Base-by-base conservation (phyloP, 2,329 filamentous ascomycete genomes). In the Amylocarpus encephaloides region DNA sequence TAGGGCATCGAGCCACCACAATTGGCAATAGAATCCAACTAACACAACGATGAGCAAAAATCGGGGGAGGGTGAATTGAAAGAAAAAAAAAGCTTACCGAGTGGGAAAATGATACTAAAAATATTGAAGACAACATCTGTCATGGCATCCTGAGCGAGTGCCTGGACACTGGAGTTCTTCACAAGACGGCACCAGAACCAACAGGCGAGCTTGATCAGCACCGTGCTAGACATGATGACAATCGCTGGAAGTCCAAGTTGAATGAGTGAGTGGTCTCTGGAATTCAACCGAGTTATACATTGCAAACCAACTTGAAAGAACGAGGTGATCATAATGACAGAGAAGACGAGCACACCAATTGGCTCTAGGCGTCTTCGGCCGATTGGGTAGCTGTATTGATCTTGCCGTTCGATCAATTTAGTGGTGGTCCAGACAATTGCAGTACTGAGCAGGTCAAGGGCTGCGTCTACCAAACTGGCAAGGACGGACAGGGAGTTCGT, bases 1-100 rank as follows among this genome's bases (percentile, higher is more conserved):
- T 0, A 77, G 70, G 5, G 73, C 70, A 62, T 86, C 83, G 12
- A 86, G 71, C 82, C 82, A 86, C 82, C 83, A 86, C 12, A 83
- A 60, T 19, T 77, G 63, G 3, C 76, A 70, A 43, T 77, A 71
- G 57, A 77, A 71, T 6, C 83, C 83, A 44, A 85, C 74, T 67
- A 32, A 11, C 22, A 26, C 7, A 26, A 32, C 6, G 15, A 9
- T 18, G 26, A 50, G 36, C 58, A 45, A 6, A 26, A 29, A 5
- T 43, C 10, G 22, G 4, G 7, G n/a, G 16, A 12, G 12, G 0
- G 26, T 15, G 13, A 6, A 45, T 18, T n/a, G n/a, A n/a, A n/a
- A n/a, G n/a, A n/a, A 29, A 7, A 16, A 9, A 9, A 13, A 10
- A 12, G 46, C 59, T 43, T 62, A 66, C 64, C 58, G 26, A 83